Evolutionary conservation across 2,329 filamentous ascomycete genomes (phyloP).

Genomic region (Cylindrodendrum hubeiense): DNA sequence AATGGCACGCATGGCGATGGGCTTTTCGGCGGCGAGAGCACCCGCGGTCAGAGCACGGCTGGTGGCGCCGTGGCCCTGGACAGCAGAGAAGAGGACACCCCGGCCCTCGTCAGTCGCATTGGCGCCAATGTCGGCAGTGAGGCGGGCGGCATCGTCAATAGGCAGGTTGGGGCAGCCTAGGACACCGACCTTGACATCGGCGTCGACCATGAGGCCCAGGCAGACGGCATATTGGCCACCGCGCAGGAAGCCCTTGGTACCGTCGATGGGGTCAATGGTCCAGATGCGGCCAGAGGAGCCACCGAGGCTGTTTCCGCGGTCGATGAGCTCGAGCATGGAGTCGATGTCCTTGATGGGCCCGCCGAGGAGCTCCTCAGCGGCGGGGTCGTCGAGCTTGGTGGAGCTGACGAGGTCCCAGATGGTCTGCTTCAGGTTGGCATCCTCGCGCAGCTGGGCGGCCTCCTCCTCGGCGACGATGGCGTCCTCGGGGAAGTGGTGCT

Average conservation of each 20-base stretch:
- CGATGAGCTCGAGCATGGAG: constrained; percentile 75
- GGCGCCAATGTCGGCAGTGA: constrained; percentile 76
- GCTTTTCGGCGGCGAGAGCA: constrained; percentile 65
- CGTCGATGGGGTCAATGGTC: constrained; percentile 97
- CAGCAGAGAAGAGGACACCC: constrained; percentile 90
- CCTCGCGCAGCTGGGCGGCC: constrained; percentile 80
- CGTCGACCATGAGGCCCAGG: constrained; percentile 90
- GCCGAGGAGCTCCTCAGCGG: constrained; percentile 73
- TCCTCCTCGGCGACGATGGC: constrained; percentile 97
- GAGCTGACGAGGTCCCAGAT: constrained; percentile 87
- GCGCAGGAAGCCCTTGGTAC: constrained; percentile 95
- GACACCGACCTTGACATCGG: constrained; percentile 93
- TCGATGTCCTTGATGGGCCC: constrained; percentile 77
- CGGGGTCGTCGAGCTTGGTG: constrained; percentile 72
- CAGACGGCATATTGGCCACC: constrained; percentile 98
- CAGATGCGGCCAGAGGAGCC: constrained; percentile 85
- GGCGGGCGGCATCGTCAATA: constrained; percentile 76
- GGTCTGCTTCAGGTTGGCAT: constrained; percentile 73
- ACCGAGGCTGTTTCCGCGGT: constrained; percentile 77
- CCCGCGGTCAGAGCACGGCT: constrained; percentile 75
- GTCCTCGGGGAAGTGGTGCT: constrained; percentile 89
- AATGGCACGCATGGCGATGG: constrained; percentile 85
- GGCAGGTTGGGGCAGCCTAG: constrained; percentile 96
- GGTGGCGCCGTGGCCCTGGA: constrained; percentile 83
- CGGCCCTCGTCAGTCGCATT: constrained; percentile 82